These are phyloP conservation scores for Fusarium graminum DNA, from an alignment of 2,329 filamentous ascomycete genomes.

Conservation along the genomic window DNA sequence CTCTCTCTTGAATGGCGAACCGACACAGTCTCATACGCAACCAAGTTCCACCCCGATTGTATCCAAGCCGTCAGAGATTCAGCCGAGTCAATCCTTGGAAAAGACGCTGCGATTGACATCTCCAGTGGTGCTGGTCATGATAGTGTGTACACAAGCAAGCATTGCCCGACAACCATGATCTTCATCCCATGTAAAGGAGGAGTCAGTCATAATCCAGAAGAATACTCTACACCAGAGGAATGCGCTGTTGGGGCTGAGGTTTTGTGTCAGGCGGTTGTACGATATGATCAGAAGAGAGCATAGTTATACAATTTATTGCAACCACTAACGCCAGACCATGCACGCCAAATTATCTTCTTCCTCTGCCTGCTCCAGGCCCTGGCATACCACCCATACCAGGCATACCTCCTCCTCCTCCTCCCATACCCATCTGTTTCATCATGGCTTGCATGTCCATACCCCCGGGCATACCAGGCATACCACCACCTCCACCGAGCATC, in stretches of 20 bases:
- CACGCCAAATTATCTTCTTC: slow-evolving; percentile 48
- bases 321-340: slow-evolving; percentile 27
- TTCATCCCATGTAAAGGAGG: slow-evolving; percentile 52
- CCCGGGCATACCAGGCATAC: slow-evolving; percentile 71
- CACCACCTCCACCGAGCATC: slow-evolving; percentile 74
- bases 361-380: slow-evolving; percentile 48
- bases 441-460: slow-evolving; percentile 84
- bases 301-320: background rate
- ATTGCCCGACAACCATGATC: slow-evolving; percentile 53
- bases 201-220: slow-evolving; percentile 49
- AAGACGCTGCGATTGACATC: slow-evolving; percentile 49
- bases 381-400: slow-evolving; percentile 53
- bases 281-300: slow-evolving; percentile 45
- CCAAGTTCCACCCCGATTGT: slow-evolving; percentile 75
- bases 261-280: slow-evolving; percentile 42
- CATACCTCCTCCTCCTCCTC: slow-evolving; percentile 53
- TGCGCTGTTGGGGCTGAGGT: slow-evolving; percentile 48
- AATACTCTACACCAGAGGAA: slow-evolving; percentile 50
- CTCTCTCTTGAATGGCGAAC: slow-evolving; percentile 70
- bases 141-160: slow-evolving; percentile 50
- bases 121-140: slow-evolving; percentile 55
- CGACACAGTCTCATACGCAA: slow-evolving; percentile 70
- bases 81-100: slow-evolving; percentile 58
- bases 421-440: slow-evolving; percentile 79
- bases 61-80: slow-evolving; percentile 72